Base-by-base conservation (phyloP, 2,329 filamentous ascomycete genomes). In the Trichoderma breve region DNA sequence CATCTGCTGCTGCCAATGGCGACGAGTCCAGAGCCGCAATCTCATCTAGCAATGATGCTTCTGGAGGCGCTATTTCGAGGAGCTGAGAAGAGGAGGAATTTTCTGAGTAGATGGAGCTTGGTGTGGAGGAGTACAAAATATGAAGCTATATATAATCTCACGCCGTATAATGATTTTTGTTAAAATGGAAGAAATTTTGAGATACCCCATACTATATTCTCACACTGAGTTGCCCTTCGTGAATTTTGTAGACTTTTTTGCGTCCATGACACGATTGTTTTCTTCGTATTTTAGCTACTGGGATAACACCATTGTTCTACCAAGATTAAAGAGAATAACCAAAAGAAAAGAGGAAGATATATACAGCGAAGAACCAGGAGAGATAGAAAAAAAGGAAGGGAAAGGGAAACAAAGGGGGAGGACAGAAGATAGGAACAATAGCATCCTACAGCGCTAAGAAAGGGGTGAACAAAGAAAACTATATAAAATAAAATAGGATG, bases 241-340 rank as follows among this genome's bases (percentile, higher is more conserved):
- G 26, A 53, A 53, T 0, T 53, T 53, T 12, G n/a, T 14, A 24
- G 21, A 24, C 47, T 14, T 53, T 18, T 30, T 30, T 21, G 7
- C 7, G 9, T 12, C 34, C 28, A 24, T 4, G 0, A 7, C 62
- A 65, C 3, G 1, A n/a, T 18, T 36, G 24, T 34, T 12, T 65
- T 53, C 43, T 51, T 51, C n/a, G 43, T 21, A 26, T 43, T 65
- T 65, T 30, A 53, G 14, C 43, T 32, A 14, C 9, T 15, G 12
- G 28, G 5, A 24, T 65, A 18, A 18, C 15, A 34, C 62, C 43
- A 34, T 24, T 53, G 32, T 51, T 70, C 67, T 70, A 70, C 55
- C 34, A 43, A 67, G 60, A 70, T 70, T 70, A 70, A 70, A 36
- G 62, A 63, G 26, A 63, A 51, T 43, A 15, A 62, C n/a, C 11